Evolutionary conservation across 306 rosid genomes (phyloP).

Genomic region (Oemleria cerasiformis): DNA sequence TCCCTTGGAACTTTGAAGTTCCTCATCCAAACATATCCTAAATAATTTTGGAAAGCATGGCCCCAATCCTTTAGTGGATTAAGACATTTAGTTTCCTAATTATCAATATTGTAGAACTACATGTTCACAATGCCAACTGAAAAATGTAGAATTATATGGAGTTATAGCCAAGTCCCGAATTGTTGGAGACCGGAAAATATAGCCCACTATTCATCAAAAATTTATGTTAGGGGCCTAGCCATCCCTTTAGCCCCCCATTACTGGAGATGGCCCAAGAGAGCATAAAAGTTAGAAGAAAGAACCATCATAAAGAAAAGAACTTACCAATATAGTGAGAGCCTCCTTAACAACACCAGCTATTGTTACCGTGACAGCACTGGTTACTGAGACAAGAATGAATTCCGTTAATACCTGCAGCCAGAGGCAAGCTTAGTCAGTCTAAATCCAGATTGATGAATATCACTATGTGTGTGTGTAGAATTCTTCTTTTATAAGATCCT

Average conservation of each 20-base stretch:
- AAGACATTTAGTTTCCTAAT: neutral
- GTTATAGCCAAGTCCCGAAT: no score
- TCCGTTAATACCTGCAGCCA: constrained; percentile 81
- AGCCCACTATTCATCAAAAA: no score
- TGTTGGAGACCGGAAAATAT: no score
- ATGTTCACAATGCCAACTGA: neutral
- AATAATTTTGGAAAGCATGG: neutral
- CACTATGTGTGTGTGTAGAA: neutral
- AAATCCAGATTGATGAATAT: neutral
- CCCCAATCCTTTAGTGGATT: neutral
- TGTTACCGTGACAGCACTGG: constrained; percentile 97
- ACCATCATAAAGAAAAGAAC: constrained; percentile 9
- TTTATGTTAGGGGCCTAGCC: no score
- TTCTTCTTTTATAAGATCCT: neutral
- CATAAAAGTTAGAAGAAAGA: neutral
- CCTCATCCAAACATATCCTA: no score
- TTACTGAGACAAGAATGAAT: constrained; percentile 83
- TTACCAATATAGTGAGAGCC: constrained; percentile 94
- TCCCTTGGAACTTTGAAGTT: no score
- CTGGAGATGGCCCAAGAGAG: neutral
- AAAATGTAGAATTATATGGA: neutral
- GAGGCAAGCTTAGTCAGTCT: constrained; percentile 17
- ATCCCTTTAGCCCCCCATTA: no score
- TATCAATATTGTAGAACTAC: neutral
- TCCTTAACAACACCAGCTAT: constrained; percentile 99